Evolutionary conservation across 208 protist species (phyloP).

Genomic region (Acanthamoeba healyi): DNA sequence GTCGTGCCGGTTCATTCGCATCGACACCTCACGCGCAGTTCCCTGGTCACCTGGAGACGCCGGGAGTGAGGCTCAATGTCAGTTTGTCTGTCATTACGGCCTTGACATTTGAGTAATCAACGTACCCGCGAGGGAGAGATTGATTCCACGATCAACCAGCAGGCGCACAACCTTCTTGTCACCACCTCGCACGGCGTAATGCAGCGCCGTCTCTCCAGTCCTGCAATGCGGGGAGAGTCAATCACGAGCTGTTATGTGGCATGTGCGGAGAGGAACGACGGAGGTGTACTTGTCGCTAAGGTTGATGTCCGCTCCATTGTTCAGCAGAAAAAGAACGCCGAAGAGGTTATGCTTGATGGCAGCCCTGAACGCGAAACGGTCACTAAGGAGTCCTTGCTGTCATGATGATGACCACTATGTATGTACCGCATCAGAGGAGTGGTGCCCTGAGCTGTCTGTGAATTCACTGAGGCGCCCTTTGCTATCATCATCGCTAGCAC

Average conservation of each 20-base stretch:
- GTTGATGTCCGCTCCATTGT: conserved; percentile 61
- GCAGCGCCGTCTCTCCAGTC: conserved; percentile 47
- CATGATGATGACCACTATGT: no score
- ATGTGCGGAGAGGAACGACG: background rate
- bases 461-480: conserved; percentile 59
- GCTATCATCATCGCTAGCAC: conserved; percentile 52
- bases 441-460: conserved; percentile 34
- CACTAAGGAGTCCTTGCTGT: background rate
- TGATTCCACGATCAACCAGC: conserved; percentile 22
- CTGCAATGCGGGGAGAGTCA: background rate
- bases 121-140: background rate
- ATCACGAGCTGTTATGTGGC: no score
- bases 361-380: background rate
- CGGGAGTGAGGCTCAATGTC: background rate
- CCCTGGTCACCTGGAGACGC: conserved; percentile 52
- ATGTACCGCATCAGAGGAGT: conserved; percentile 58
- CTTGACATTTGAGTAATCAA: no score
- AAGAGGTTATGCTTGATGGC: conserved; percentile 61
- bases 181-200: conserved; percentile 57
- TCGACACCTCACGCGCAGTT: conserved; percentile 12
- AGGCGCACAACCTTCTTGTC: conserved; percentile 32
- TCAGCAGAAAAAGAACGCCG: conserved; percentile 25
- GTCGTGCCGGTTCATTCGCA: background rate
- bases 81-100: no score
- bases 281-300: conserved; percentile 22